Evolutionary conservation across 257 asterid genomes (phyloP).

Genomic region (Solanum sejunctum): DNA sequence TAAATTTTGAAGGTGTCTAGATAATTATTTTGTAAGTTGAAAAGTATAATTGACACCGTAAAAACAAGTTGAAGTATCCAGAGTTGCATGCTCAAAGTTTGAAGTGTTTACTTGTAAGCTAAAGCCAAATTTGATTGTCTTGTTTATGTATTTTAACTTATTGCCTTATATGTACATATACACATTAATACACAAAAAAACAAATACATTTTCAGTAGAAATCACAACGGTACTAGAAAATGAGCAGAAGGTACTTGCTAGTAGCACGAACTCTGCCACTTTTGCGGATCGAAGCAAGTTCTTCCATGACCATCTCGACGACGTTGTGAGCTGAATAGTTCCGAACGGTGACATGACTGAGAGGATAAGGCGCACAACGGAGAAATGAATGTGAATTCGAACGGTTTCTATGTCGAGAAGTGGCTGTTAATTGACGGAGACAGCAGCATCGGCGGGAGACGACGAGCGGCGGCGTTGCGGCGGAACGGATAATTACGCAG

Average conservation of each 20-base stretch:
- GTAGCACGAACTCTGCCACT: slow-evolving; percentile 47
- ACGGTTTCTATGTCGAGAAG: neutral
- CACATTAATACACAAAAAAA: neutral
- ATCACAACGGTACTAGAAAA: neutral
- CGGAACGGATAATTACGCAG: slow-evolving; percentile 47
- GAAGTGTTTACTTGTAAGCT: too few relatives aligned
- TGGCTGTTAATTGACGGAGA: slow-evolving; percentile 6
- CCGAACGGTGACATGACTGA: slow-evolving; percentile 24
- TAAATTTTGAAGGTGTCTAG: neutral
- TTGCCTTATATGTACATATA: neutral
- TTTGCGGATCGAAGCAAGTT: slow-evolving; percentile 37
- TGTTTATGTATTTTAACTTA: neutral
- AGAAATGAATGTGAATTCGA: slow-evolving; percentile 13
- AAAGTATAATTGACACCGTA: neutral
- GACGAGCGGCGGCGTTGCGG: slow-evolving; percentile 42
- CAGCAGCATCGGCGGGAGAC: slow-evolving; percentile 30
- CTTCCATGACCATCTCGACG: slow-evolving; percentile 41
- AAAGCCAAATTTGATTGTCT: too few relatives aligned
- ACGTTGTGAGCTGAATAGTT: slow-evolving; percentile 49
- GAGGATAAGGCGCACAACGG: slow-evolving; percentile 12
- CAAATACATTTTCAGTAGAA: neutral
- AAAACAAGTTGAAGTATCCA: too few relatives aligned
- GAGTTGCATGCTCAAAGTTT: too few relatives aligned
- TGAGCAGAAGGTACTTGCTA: slow-evolving; percentile 28
- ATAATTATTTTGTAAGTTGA: neutral